These are phyloP conservation scores for Didymella exigua DNA, from an alignment of 2,329 filamentous ascomycete species.

Conservation along the genomic window DNA sequence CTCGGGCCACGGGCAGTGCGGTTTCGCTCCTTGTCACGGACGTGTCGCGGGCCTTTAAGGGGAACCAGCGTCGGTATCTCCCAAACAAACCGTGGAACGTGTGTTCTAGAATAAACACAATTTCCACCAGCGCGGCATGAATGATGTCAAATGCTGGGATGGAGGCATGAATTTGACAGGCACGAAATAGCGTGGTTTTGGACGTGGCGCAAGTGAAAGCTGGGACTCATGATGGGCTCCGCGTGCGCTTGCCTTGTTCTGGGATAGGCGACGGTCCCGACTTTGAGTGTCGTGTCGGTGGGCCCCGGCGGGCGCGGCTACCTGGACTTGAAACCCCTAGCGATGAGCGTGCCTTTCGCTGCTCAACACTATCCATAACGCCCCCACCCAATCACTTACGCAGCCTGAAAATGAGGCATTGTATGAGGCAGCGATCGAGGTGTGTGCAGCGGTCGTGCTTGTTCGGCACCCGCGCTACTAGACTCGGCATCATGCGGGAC, in stretches of 20 bases:
- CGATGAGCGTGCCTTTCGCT: not conserved
- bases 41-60: not conserved
- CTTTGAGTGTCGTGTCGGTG: constrained; percentile 3
- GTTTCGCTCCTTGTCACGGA: not conserved
- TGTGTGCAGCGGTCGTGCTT: constrained; percentile 11
- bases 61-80: not conserved
- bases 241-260: not conserved
- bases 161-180: constrained; percentile 11
- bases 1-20: not conserved
- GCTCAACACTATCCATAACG: not conserved
- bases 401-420: not conserved
- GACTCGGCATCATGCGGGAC: constrained; percentile 6
- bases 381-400: constrained; percentile 4
- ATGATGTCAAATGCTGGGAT: constrained; percentile 10
- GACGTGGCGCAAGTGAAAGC: not conserved
- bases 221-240: not conserved
- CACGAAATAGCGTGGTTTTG: constrained; percentile 4
- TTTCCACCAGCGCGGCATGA: not conserved
- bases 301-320: constrained; percentile 2
- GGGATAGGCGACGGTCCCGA: constrained; percentile 7
- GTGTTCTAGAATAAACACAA: constrained; percentile 13
- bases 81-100: not conserved
- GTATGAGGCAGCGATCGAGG: not conserved
- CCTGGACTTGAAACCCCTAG: constrained; percentile 10
- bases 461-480: not conserved